Percentiles rank a stretch among this genome's conserved stretches.
Conservation (phyloP, 139 green algal genomes). For the Chlamydomonas sp. region DNA sequence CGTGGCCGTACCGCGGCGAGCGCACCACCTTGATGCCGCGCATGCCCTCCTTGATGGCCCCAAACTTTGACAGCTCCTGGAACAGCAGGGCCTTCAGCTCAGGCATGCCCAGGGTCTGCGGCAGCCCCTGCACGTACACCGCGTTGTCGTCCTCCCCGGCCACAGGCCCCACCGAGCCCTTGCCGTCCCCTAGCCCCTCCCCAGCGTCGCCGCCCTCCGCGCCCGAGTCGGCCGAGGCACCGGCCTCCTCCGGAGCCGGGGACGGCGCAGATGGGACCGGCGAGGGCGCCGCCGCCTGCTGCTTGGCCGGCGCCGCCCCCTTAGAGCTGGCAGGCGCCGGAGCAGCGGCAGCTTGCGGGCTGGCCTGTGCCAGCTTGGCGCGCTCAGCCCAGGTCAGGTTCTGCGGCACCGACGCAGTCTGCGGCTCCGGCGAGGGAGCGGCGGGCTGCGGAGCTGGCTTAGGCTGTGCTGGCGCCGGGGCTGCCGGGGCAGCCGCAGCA, state of each 20-base stretch:
- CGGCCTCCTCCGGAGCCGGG: not conserved
- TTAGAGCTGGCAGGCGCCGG: not conserved
- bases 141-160: not conserved
- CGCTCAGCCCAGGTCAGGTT: conserved; percentile 48
- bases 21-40: conserved; percentile 16
- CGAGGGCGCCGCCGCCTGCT: not conserved
- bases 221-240: not conserved
- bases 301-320: not conserved
- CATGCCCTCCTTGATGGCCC: not conserved
- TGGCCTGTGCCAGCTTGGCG: conserved; percentile 3
- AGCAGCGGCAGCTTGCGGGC: not conserved
- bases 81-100: conserved; percentile 16
- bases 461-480: too few species aligned
- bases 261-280: not conserved
- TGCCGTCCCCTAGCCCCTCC: not conserved
- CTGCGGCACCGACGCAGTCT: conserved; percentile 13
- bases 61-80: conserved; percentile 18
- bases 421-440: not conserved
- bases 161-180: not conserved
- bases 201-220: not conserved
- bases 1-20: conserved; percentile 32
- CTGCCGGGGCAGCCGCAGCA: too few species aligned
- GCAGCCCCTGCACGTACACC: conserved; percentile 29
- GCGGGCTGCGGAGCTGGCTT: conserved; percentile 1
- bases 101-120: not conserved